A percentile compares a stretch with the other conserved stretches of the same genome.
These are phyloP conservation scores for Stenogyne calaminthoides DNA, from an alignment of 305 asterid genomes.

Conservation along the genomic window DNA sequence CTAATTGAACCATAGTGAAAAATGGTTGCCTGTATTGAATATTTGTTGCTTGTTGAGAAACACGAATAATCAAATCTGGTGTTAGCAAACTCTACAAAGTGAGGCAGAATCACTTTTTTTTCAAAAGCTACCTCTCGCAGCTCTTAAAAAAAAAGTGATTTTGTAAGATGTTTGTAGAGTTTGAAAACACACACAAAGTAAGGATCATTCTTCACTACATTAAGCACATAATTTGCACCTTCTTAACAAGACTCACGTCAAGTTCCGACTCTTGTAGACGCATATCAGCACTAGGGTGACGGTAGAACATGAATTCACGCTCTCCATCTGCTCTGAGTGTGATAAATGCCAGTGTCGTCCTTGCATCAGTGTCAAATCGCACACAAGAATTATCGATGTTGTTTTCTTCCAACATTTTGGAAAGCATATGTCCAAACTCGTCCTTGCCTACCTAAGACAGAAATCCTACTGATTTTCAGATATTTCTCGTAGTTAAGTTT, in stretches of 20 bases:
- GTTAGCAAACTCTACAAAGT: no score
- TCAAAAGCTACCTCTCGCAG: no score
- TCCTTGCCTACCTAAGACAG: slow-evolving; percentile 79
- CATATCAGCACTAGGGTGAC: slow-evolving; percentile 96
- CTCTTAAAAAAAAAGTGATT: no score
- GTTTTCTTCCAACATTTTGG: slow-evolving; percentile 72
- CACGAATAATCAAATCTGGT: slow-evolving; percentile 18
- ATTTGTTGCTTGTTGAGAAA: slow-evolving; percentile 24
- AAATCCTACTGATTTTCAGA: slow-evolving; percentile 22
- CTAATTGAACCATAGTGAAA: slow-evolving; percentile 96
- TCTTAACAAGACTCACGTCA: slow-evolving; percentile 60
- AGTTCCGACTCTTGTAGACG: slow-evolving; percentile 81
- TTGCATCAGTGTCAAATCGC: slow-evolving; percentile 72
- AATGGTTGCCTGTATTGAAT: slow-evolving; percentile 65
- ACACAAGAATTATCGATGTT: slow-evolving; percentile 81
- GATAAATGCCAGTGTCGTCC: slow-evolving; percentile 90
- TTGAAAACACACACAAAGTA: no score
- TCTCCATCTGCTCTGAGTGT: slow-evolving; percentile 92
- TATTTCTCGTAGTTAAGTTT: not conserved
- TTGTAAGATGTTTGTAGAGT: no score
- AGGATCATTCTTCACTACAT: not conserved
- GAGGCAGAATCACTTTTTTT: no score
- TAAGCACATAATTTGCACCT: slow-evolving; percentile 45
- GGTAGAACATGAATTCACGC: slow-evolving; percentile 90
- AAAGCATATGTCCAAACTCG: slow-evolving; percentile 87